Evolutionary conservation across 805 yeast species (phyloP).

Genomic region (Metschnikowia cubensis): DNA sequence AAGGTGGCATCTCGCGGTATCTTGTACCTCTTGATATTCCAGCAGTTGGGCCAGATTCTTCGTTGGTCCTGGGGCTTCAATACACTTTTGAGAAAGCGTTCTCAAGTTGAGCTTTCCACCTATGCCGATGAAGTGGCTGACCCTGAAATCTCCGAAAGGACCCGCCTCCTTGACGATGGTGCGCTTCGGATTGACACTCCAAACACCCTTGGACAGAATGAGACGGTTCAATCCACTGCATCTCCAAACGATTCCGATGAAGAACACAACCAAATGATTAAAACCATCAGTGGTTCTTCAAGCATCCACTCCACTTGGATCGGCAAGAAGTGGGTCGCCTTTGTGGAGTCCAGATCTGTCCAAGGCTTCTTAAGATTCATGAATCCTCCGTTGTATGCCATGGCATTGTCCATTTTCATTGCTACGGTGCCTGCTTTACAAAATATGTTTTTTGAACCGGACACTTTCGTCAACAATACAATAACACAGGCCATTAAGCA

Average conservation of each 20-base stretch:
- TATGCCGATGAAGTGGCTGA: slow-evolving; percentile 4
- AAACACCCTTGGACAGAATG: background rate
- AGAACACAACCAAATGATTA: background rate
- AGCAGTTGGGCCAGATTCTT: slow-evolving; percentile 76
- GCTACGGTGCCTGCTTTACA: slow-evolving; percentile 63
- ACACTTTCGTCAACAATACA: slow-evolving; percentile 64
- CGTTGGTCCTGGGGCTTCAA: slow-evolving; percentile 90
- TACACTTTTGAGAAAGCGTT: slow-evolving; percentile 54
- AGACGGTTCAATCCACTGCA: background rate
- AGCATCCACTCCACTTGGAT: background rate
- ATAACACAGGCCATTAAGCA: slow-evolving; percentile 59
- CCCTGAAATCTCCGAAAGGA: background rate
- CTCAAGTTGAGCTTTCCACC: slow-evolving; percentile 29
- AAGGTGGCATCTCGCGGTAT: slow-evolving; percentile 77
- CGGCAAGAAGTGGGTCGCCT: slow-evolving; percentile 4
- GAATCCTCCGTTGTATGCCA: slow-evolving; percentile 84
- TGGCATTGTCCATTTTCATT: slow-evolving; percentile 63
- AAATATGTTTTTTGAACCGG: slow-evolving; percentile 49
- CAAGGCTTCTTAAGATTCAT: slow-evolving; percentile 40
- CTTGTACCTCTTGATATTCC: slow-evolving; percentile 67
- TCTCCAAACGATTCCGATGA: background rate
- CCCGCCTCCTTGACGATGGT: slow-evolving; percentile 5
- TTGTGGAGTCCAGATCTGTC: slow-evolving; percentile 10
- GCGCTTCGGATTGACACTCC: slow-evolving; percentile 8
- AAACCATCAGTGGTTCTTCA: background rate